These are phyloP conservation scores for Phyllosticta ampelicida DNA, from an alignment of 2,329 filamentous ascomycete species.

Conservation along the genomic window DNA sequence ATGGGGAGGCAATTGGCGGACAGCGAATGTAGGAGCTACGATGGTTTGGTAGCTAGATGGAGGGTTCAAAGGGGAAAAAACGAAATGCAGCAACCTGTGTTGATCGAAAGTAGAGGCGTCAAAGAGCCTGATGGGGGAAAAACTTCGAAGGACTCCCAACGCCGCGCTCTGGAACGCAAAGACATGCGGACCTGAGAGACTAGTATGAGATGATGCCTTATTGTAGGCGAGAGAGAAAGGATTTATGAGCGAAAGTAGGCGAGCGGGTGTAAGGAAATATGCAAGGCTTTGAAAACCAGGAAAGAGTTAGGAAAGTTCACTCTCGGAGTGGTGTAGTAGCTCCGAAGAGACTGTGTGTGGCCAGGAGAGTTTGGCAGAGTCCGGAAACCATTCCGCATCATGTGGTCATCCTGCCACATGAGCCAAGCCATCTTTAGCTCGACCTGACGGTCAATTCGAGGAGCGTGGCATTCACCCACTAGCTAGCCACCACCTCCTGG, in stretches of 20 bases:
- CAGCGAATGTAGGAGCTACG: constrained; percentile 10
- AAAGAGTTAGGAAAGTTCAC: not conserved
- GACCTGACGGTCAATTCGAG: not conserved
- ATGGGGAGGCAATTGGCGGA: not conserved
- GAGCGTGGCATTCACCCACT: not conserved
- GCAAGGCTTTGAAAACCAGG: not conserved
- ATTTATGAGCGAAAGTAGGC: not conserved
- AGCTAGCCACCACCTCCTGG: not conserved
- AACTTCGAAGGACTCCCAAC: constrained; percentile 5
- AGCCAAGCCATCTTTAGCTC: not conserved
- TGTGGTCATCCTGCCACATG: not conserved
- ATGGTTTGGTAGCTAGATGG: not conserved
- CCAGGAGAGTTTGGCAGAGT: not conserved
- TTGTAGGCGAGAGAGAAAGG: not conserved
- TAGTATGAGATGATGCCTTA: not conserved
- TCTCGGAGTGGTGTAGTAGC: constrained; percentile 1
- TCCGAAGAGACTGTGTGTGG: not conserved
- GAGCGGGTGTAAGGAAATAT: not conserved
- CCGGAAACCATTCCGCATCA: not conserved
- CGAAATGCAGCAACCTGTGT: not conserved
- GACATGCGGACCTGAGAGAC: constrained; percentile 1
- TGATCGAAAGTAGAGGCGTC: constrained; percentile 1
- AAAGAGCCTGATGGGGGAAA: not conserved
- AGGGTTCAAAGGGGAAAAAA: not conserved
- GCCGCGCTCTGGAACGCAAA: constrained; percentile 5